A percentile compares a stretch with the other conserved stretches of the same genome.
phyloP scores from a whole-genome alignment of 2,329 filamentous ascomycete genomes.

The Ophiosphaerella herpotricha region DNA sequence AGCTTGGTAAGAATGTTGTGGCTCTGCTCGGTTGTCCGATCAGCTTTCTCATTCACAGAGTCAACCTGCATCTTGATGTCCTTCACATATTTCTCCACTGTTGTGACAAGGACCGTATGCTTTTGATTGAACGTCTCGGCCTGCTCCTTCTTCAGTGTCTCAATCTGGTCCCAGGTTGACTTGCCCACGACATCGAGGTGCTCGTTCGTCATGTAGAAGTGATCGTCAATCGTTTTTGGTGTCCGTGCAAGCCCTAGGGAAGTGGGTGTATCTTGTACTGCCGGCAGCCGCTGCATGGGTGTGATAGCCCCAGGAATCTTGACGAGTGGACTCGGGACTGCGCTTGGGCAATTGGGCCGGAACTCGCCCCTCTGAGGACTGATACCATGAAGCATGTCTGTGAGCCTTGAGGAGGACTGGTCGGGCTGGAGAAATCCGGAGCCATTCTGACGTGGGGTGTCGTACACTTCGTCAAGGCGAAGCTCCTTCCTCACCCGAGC shows the following conservation, averaged over 20 bases:
- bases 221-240: conserved; percentile 27
- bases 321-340: conserved; percentile 39
- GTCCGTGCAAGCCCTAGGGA: conserved; percentile 4
- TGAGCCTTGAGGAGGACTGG: conserved; percentile 31
- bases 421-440: conserved; percentile 17
- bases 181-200: conserved; percentile 42
- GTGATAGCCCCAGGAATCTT: conserved; percentile 10
- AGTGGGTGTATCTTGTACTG: not conserved
- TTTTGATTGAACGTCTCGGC: conserved; percentile 13
- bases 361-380: conserved; percentile 27
- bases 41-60: conserved; percentile 27
- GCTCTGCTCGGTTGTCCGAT: conserved; percentile 20
- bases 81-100: conserved; percentile 28
- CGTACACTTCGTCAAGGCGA: conserved; percentile 13
- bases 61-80: conserved; percentile 32
- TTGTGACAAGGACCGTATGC: conserved; percentile 22
- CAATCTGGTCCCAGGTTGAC: conserved; percentile 31
- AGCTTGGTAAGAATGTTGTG: conserved; percentile 29
- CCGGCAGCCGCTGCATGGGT: conserved; percentile 6
- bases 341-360: conserved; percentile 27
- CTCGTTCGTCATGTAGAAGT: conserved; percentile 44
- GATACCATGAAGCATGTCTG: conserved; percentile 31
- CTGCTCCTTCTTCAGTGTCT: conserved; percentile 17
- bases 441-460: conserved; percentile 1
- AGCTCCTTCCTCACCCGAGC: conserved; percentile 26